These are phyloP conservation scores for Sanghuangporus sanghuang DNA, from an alignment of 1,284 basidiomycete species.

Conservation along the genomic window DNA sequence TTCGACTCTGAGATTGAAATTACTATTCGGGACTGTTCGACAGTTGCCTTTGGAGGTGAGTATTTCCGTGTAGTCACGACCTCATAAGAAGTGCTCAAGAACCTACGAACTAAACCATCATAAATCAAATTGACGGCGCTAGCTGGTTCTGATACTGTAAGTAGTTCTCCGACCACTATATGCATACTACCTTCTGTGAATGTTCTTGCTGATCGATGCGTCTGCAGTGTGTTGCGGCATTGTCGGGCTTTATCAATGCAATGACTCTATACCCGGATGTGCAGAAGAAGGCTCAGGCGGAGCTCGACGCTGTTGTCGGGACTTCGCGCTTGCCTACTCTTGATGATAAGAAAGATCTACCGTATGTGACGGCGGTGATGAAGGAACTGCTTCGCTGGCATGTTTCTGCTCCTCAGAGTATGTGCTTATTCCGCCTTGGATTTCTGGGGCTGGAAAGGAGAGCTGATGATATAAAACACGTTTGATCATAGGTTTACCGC, in stretches of 20 bases:
- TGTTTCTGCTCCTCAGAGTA: constrained; percentile 23
- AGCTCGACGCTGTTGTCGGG: constrained; percentile 60
- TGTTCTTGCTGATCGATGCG: not conserved
- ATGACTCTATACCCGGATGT: constrained; percentile 49
- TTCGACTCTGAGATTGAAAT: not conserved
- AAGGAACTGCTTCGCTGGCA: constrained; percentile 66
- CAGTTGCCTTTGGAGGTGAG: not conserved
- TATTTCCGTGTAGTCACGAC: not conserved
- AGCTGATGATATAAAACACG: not conserved
- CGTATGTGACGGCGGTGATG: constrained; percentile 54
- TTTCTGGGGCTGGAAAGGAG: not conserved
- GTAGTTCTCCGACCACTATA: not conserved
- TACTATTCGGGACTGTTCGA: not conserved
- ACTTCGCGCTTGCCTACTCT: constrained; percentile 55
- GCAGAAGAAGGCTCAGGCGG: constrained; percentile 49
- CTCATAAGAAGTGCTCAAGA: not conserved
- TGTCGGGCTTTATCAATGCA: constrained; percentile 49
- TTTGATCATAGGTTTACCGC: constrained; percentile 4
- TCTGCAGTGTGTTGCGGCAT: constrained; percentile 41
- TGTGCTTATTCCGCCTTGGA: not conserved
- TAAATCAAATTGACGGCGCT: not conserved
- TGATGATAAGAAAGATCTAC: constrained; percentile 52
- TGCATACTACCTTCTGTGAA: not conserved
- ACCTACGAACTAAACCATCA: not conserved
- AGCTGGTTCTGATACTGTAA: constrained; percentile 15